phyloP scores from a whole-genome alignment of 2,329 filamentous ascomycete species.

The Colletotrichum echinochloae region DNA sequence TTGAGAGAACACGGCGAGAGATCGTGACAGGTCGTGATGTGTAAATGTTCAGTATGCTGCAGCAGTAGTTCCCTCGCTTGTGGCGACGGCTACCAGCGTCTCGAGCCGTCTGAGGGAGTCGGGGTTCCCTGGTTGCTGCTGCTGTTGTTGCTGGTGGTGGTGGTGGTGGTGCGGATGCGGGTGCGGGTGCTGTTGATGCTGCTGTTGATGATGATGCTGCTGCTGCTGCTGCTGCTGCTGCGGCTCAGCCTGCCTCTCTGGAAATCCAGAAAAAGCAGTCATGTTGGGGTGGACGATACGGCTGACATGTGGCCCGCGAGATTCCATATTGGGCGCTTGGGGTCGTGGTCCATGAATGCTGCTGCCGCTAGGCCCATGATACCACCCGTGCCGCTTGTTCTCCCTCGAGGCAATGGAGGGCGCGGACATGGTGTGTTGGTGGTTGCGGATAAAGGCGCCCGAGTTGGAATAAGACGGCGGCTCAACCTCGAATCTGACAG shows the following conservation, averaged over 20 bases:
- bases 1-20: background rate
- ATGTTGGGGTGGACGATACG: slow-evolving; percentile 70
- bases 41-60: slow-evolving; percentile 51
- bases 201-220: slow-evolving; percentile 41
- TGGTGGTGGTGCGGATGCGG: slow-evolving; percentile 27
- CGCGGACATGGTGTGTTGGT: slow-evolving; percentile 72
- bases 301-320: slow-evolving; percentile 60
- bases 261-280: slow-evolving; percentile 64
- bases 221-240: slow-evolving; percentile 41
- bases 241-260: slow-evolving; percentile 49
- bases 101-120: slow-evolving; percentile 55
- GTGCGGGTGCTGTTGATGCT: slow-evolving; percentile 39
- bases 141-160: slow-evolving; percentile 41
- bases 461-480: slow-evolving; percentile 46
- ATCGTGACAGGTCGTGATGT: background rate
- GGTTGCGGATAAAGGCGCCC: slow-evolving; percentile 43
- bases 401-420: slow-evolving; percentile 68
- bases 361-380: slow-evolving; percentile 65
- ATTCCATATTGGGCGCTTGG: slow-evolving; percentile 47
- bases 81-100: slow-evolving; percentile 59
- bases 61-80: slow-evolving; percentile 57
- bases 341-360: slow-evolving; percentile 43
- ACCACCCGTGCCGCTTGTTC: slow-evolving; percentile 78
- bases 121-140: slow-evolving; percentile 41
- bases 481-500: slow-evolving; percentile 68